Evolutionary conservation across 2,329 filamentous ascomycete genomes (phyloP), one percentile per base, ranked within the genome.

Genomic region (Alternaria triticina): DNA sequence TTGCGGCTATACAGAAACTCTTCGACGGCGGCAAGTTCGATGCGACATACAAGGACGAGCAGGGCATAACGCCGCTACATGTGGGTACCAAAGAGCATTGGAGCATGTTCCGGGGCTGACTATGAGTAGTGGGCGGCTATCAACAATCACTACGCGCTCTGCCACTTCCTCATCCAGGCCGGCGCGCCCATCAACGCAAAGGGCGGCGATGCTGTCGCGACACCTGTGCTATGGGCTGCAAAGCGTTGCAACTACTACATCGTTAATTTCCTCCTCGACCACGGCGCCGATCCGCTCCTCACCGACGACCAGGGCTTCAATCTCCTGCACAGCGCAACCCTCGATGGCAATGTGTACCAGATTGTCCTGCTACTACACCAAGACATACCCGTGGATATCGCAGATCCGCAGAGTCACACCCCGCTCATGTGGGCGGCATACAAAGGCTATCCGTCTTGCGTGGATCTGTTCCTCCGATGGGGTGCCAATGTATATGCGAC

Each of bases 391-490:
- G 93, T 99, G 65, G 96, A 99, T 77, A 91, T 96, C 6, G 86
- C 91, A 57, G 96, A 99, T 81, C 88, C 89, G 54, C 95, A 94
- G 77, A 93, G 94, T 6, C 96, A 99, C 80, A 98, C 96, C 1
- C 91, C 91, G 64, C 86, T 99, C 65, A 99, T 99, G 96, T 99
- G 96, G 96, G 93, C 96, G 17, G 95, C 95, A 15, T 99, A 99
- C 84, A 99, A 99, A 81, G 96, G 96, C 36, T 97, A 91, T 77
- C 93, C 95, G 0, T 90, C 91, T 50, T 97, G 93, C 72, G 95
- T 98, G 51, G 96, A 98, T 77, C 81, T 98, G 46, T 95, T 97
- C 69, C 83, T 99, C 62, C 89, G 94, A 71, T 99, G 96, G 94
- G 96, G 96, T 57, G 96, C 96, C 40, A 96, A 94, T 77, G 93